A percentile compares a stretch with the other conserved stretches of the same genome.
Evolutionary conservation across 306 rosid species (phyloP).

Genomic region (Ormosia semicastrata): DNA sequence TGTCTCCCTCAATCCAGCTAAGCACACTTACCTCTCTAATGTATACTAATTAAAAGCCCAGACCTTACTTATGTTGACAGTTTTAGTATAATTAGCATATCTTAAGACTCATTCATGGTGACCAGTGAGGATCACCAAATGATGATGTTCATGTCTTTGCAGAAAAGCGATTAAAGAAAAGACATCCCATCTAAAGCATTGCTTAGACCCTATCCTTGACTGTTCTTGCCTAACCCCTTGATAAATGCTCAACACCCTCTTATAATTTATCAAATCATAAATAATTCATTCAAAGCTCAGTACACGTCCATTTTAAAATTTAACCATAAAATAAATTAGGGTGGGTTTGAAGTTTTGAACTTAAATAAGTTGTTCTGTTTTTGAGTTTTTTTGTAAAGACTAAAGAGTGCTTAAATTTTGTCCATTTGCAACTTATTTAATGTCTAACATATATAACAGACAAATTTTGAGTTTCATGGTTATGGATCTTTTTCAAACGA

Average conservation of each 20-base stretch:
- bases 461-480: background rate
- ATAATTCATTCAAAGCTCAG: background rate
- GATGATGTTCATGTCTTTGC: conserved; percentile 43
- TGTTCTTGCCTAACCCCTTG: conserved; percentile 68
- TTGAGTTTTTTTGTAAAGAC: background rate
- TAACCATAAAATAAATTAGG: background rate
- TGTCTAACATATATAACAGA: background rate
- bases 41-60: background rate
- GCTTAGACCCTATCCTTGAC: conserved; percentile 60
- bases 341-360: background rate
- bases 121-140: conserved; percentile 23
- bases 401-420: background rate
- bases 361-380: background rate
- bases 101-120: conserved; percentile 14
- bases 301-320: background rate
- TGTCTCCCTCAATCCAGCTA: conserved; percentile 40
- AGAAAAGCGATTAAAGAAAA: conserved; percentile 58
- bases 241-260: conserved; percentile 69
- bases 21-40: conserved; percentile 15
- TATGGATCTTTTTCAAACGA: background rate
- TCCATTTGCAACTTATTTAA: background rate
- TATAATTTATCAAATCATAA: conserved; percentile 4
- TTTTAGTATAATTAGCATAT: background rate
- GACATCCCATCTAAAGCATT: conserved; percentile 61
- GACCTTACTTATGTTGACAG: background rate